These are phyloP conservation scores for Metarhizium brunneum DNA, from an alignment of 2,329 filamentous ascomycete genomes.

Conservation along the genomic window DNA sequence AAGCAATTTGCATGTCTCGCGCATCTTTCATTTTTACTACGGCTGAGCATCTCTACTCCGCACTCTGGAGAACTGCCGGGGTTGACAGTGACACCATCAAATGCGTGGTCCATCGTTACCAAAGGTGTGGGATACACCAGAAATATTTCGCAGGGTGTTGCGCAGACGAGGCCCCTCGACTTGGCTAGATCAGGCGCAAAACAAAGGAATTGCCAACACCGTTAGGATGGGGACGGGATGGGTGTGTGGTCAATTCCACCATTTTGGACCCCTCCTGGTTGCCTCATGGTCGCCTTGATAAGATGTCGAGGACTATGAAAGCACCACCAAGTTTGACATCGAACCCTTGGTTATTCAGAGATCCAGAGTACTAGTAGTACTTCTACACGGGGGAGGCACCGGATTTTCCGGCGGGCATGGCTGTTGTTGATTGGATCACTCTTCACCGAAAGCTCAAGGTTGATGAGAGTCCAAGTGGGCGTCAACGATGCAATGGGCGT, in stretches of 20 bases:
- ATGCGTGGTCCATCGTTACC: background rate
- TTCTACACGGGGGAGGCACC: background rate
- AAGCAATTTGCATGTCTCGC: background rate
- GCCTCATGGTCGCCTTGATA: constrained; percentile 3
- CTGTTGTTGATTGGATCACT: background rate
- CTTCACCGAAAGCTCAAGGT: background rate
- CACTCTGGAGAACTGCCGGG: background rate
- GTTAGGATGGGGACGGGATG: background rate
- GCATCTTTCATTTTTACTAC: background rate
- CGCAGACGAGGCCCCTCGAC: background rate
- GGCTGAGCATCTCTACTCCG: too few species aligned
- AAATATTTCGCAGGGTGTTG: background rate
- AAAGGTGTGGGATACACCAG: background rate
- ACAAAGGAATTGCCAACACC: background rate
- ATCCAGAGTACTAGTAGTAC: too few species aligned
- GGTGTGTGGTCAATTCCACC: background rate
- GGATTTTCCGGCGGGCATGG: background rate
- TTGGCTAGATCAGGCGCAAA: too few species aligned
- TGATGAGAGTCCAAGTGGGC: too few species aligned
- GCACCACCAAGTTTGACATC: background rate
- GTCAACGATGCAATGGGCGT: background rate
- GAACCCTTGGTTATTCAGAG: background rate
- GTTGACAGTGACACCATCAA: background rate
- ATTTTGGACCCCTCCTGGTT: background rate
- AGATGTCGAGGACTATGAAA: background rate